Conservation (phyloP, 2,329 filamentous ascomycete species). For the Pseudogymnoascus sp. region DNA sequence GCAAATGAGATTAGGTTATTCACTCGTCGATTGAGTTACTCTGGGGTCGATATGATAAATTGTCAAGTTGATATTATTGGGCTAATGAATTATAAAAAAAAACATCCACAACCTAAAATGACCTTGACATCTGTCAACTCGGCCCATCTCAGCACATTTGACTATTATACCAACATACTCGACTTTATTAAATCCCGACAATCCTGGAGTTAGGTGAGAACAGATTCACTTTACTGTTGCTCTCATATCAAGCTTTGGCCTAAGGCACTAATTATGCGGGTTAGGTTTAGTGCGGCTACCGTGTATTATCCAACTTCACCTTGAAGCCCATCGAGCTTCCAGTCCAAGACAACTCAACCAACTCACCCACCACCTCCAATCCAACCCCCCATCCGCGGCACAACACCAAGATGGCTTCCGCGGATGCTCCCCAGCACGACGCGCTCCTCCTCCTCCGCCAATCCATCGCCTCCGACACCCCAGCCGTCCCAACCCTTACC, state of each 20-base stretch:
- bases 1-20: no score
- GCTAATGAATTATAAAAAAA: no score
- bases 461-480: conserved; percentile 63
- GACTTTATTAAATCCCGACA: neutral
- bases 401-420: conserved; percentile 44
- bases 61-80: no score
- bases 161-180: no score
- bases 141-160: no score
- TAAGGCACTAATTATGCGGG: neutral
- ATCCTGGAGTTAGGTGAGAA: neutral
- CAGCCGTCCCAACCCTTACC: conserved; percentile 68
- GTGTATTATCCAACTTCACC: conserved; percentile 6
- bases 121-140: no score
- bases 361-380: neutral
- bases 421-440: conserved; percentile 52
- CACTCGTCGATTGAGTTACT: no score
- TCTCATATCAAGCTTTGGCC: neutral
- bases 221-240: neutral
- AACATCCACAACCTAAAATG: no score
- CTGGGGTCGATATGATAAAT: no score
- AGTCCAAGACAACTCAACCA: neutral
- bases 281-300: neutral
- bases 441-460: conserved; percentile 77
- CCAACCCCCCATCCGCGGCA: neutral
- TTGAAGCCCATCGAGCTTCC: neutral